Conservation (phyloP, 768 basidiomycete species). For the Trametes villosa region DNA sequence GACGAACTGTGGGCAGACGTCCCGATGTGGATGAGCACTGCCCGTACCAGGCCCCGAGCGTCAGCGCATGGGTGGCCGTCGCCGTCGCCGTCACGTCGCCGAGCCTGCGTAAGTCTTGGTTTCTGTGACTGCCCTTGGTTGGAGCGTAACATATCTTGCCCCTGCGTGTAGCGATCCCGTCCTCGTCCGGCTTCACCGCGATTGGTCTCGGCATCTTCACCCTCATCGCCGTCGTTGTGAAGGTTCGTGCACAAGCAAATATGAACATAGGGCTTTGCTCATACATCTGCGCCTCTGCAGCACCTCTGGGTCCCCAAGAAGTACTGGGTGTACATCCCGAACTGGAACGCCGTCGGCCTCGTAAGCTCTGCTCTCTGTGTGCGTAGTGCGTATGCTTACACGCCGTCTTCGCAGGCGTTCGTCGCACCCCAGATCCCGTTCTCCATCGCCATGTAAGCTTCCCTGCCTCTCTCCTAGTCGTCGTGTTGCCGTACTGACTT, state of each 20-base stretch:
- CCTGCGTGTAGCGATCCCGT: constrained; percentile 33
- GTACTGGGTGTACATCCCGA: constrained; percentile 27
- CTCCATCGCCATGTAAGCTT: constrained; percentile 25
- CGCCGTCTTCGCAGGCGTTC: constrained; percentile 13
- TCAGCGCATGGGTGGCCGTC: constrained; percentile 54
- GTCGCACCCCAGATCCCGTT: constrained; percentile 26
- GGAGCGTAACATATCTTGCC: not conserved
- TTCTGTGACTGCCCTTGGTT: not conserved
- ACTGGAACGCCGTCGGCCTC: constrained; percentile 31
- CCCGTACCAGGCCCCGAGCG: constrained; percentile 59
- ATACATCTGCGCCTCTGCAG: not conserved
- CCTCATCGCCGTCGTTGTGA: constrained; percentile 18
- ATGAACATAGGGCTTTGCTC: not conserved
- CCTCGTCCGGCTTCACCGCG: constrained; percentile 25
- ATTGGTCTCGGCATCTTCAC: constrained; percentile 23
- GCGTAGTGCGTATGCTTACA: not conserved
- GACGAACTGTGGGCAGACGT: not conserved
- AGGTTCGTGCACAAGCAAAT: not conserved
- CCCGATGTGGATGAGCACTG: constrained; percentile 32
- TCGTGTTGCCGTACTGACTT: not conserved
- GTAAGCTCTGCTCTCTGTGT: not conserved
- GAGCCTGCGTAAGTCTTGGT: constrained; percentile 7
- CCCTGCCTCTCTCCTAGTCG: not conserved
- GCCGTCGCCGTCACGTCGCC: constrained; percentile 25
- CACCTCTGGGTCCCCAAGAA: constrained; percentile 26